Evolutionary conservation across 164 flowering plant genomes (phyloP), one percentile per base, ranked within the genome.

Genomic region (Saururus chinensis): DNA sequence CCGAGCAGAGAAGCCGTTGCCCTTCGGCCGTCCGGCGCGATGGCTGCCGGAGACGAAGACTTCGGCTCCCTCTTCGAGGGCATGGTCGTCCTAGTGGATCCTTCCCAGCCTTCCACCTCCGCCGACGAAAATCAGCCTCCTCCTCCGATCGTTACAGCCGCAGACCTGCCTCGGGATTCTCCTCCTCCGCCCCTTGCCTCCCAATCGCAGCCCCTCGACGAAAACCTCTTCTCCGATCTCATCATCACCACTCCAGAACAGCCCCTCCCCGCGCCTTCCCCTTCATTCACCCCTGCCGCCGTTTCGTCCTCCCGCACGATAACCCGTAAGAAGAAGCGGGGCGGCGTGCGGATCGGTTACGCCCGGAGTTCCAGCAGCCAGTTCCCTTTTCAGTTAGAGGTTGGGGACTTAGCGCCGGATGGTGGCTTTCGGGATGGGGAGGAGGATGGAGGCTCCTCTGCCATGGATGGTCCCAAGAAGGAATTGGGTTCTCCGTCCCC

Each of bases 21-120:
- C n/a, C n/a, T n/a, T n/a, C n/a, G n/a, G n/a, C n/a, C n/a, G n/a
- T n/a, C n/a, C n/a, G n/a, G n/a, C n/a, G n/a, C n/a, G n/a, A n/a
- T n/a, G n/a, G n/a, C n/a, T n/a, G n/a, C n/a, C n/a, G n/a, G n/a
- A n/a, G n/a, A n/a, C n/a, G n/a, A n/a, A n/a, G n/a, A n/a, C n/a
- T n/a, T n/a, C n/a, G n/a, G n/a, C n/a, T n/a, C n/a, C n/a, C 74
- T 87, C 23, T 87, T 87, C 65, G 90, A 87, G 62, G 95, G 95
- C 12, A 87, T 84, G 95, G 80, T 73, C 48, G 76, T 87, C 24
- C 79, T 87, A 54, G 70, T 63, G 24, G 19, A 13, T 24, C 42
- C 40, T n/a, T n/a, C n/a, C n/a, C n/a, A n/a, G n/a, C n/a, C n/a
- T n/a, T n/a, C n/a, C n/a, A n/a, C n/a, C 55, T 45, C 41, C 40